Base-by-base conservation (phyloP, 2,329 filamentous ascomycete genomes). In the Clonostachys rhizophaga region DNA sequence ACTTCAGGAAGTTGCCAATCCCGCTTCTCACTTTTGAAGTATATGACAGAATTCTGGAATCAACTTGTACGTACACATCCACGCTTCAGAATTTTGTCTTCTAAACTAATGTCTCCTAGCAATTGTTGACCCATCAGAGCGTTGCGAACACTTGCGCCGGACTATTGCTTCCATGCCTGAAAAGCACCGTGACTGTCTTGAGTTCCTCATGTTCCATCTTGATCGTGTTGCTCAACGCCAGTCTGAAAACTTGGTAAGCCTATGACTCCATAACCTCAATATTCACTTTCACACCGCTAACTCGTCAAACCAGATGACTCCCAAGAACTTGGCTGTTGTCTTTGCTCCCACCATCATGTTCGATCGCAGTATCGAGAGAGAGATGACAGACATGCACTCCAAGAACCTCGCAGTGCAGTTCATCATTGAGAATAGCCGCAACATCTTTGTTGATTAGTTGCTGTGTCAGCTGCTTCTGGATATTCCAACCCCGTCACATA, bases 331-430 rank as follows among this genome's bases (percentile, higher is more conserved):
- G 51, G 91, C 94, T 5, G 94, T 99, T 40, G 94, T 99, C 36
- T 99, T 99, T 63, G 94, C 94, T 9, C 94, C 94, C 8, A 99
- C 94, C 1, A 95, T 99, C 57, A 95, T 99, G 89, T 83, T 92
- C 56, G 91, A 95, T 48, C 78, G 84, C 61, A 92, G 86, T 59
- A 80, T 97, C 51, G 90, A 95, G 65, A 84, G 91, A 51, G 94
- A 99, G 66, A 95, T 99, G 84, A 92, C 86, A 33, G 94, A 99
- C 63, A 95, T 96, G 76, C 88, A 94, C 63, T 81, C 86, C 56
- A 96, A 97, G 78, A 95, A 96, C 57, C 78, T 87, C 53, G 90
- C 90, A 6, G 86, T 97, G 55, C 91, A 96, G 69, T 95, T 94
- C 58, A 76, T 99, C 61, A 87, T 97, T 54, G 92, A 97, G 64